Percentiles rank a stretch among this genome's conserved stretches.
phyloP scores from a whole-genome alignment of 2,329 filamentous ascomycete genomes.

The Pyrenochaeta sp. region DNA sequence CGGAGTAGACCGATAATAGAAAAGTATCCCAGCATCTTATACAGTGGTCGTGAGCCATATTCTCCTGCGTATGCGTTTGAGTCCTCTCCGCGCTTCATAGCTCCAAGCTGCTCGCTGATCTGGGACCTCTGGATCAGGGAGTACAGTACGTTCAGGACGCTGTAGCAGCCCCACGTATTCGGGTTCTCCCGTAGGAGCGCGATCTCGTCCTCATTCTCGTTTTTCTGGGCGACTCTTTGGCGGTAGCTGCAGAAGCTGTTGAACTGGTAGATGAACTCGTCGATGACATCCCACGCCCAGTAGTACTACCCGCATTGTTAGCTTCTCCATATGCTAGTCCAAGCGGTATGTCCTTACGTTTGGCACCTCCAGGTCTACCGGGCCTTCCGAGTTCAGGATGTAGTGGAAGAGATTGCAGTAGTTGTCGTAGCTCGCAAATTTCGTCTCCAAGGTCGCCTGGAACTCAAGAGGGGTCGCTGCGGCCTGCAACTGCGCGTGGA shows the following conservation, averaged over 20 bases:
- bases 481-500: conserved; percentile 88
- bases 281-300: conserved; percentile 99
- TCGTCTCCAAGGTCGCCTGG: conserved; percentile 92
- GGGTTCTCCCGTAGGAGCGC: conserved; percentile 93
- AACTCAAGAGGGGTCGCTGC: conserved; percentile 96
- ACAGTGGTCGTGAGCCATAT: conserved; percentile 92
- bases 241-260: conserved; percentile 99
- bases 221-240: conserved; percentile 84
- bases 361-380: conserved; percentile 94
- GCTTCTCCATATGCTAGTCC: conserved; percentile 6
- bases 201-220: conserved; percentile 90
- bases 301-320: conserved; percentile 73
- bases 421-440: conserved; percentile 98
- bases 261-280: conserved; percentile 99
- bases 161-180: conserved; percentile 99
- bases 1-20: conserved; percentile 97
- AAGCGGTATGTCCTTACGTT: conserved; percentile 72
- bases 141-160: conserved; percentile 98
- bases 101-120: conserved; percentile 95
- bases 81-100: conserved; percentile 94
- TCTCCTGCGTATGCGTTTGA: conserved; percentile 87
- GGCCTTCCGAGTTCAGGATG: conserved; percentile 99
- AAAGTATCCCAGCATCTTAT: conserved; percentile 99
- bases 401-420: conserved; percentile 99
- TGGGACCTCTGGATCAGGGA: conserved; percentile 98